Conservation (phyloP, 495 filamentous ascomycete species). For the Penicillium dipodomyicola region DNA sequence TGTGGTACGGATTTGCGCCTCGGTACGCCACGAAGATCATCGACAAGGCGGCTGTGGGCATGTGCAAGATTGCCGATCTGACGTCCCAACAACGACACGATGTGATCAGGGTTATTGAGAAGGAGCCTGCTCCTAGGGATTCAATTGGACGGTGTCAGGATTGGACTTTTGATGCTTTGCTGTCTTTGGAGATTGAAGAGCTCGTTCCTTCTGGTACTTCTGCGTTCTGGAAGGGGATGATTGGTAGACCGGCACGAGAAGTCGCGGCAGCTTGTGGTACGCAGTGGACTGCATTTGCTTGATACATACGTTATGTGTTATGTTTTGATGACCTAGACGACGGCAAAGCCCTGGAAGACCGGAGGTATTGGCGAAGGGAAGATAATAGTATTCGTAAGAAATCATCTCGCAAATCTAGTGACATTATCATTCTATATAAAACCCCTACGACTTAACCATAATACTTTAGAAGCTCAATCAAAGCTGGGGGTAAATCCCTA, state of each 20-base stretch:
- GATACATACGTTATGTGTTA: background rate
- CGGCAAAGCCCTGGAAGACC: background rate
- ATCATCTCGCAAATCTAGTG: background rate
- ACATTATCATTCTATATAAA: background rate
- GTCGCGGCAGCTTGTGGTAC: slow-evolving; percentile 16
- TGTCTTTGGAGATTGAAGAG: slow-evolving; percentile 27
- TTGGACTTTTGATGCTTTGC: slow-evolving; percentile 26
- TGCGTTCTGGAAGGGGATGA: slow-evolving; percentile 25
- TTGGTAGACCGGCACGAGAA: slow-evolving; percentile 20
- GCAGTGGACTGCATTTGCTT: slow-evolving; percentile 16
- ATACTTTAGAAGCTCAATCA: background rate
- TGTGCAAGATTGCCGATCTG: slow-evolving; percentile 16
- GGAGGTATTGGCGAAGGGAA: background rate
- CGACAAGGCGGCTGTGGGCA: slow-evolving; percentile 13
- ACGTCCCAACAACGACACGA: slow-evolving; percentile 13
- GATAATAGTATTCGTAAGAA: background rate
- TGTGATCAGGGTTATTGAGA: slow-evolving; percentile 20
- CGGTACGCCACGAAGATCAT: slow-evolving; percentile 13
- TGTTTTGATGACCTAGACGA: background rate
- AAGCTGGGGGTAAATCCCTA: background rate
- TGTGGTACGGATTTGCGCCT: slow-evolving; percentile 19
- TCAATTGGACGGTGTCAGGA: slow-evolving; percentile 25
- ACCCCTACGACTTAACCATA: background rate
- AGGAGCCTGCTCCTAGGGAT: slow-evolving; percentile 19
- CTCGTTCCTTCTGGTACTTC: slow-evolving; percentile 24